Evolutionary conservation across 805 yeast species (phyloP), one percentile per base, ranked within the genome.

Genomic region (Sugiyamaella floridensis): DNA sequence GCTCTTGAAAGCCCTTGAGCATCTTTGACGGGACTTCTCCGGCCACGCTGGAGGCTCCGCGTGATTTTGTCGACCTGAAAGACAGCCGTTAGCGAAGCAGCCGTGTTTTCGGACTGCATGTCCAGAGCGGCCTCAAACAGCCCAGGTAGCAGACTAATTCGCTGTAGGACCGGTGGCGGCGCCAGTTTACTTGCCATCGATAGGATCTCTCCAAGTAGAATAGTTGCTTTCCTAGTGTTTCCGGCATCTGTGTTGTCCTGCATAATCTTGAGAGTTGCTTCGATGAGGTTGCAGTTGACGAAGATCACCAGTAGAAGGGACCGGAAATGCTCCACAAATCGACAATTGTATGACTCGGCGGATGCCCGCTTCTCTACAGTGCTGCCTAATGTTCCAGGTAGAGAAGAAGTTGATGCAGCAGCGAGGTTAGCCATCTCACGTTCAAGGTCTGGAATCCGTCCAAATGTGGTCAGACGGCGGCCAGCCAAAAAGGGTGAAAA

Each of bases 131-230:
- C 40, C 16, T 61, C 61, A 51, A 65, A 61, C 22, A 63, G 48
- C 20, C 56, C 53, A 2, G 66, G 62, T 14, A 68, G 54, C 1
- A 63, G 49, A 15, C 57, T 55, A 12, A 66, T 50, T 45, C 54
- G 43, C 1, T 56, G 54, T 14, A 72, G 58, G 10, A 77, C 63
- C 26, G 74, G 76, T 2, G 67, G 68, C 0, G 90, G 89, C 1
- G 86, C 64, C 6, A 85, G 63, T 43, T 71, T 74, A 42, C 77
- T 73, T 1, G 86, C 73, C 49, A 85, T 61, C 51, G 75, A 73
- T 37, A 77, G 70, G 12, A 88, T 72, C 60, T 86, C 89, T 0
- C 88, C 76, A 2, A 86, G 62, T 9, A 92, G 71, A 18, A 77
- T 69, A 5, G 86, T 77, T 0, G 89, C 84, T 65, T 86, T 86